A percentile compares a stretch with the other conserved stretches of the same genome.
Evolutionary conservation across 2,329 filamentous ascomycete genomes (phyloP).

Genomic region (Zalaria obscura): DNA sequence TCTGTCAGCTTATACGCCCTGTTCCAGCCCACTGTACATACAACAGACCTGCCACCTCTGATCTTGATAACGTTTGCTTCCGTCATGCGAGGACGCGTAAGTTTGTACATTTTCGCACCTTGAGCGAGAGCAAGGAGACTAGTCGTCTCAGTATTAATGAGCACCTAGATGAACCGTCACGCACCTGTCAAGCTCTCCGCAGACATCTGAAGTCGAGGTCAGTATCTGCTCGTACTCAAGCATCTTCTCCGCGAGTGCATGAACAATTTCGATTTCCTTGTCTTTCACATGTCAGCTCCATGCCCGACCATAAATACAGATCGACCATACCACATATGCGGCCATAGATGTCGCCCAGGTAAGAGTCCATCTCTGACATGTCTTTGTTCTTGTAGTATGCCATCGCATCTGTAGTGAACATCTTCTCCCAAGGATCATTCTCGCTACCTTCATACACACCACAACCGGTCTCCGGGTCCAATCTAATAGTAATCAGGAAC

Average conservation of each 20-base stretch:
- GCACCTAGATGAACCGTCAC: neutral
- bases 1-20: conserved; percentile 3
- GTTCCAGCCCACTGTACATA: too few relatives aligned
- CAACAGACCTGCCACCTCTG: conserved; percentile 51
- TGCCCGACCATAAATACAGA: neutral
- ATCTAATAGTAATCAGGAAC: conserved; percentile 64
- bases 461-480: conserved; percentile 43
- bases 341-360: conserved; percentile 74
- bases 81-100: conserved; percentile 56
- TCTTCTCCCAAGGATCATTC: conserved; percentile 57
- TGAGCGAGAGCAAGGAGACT: conserved; percentile 67
- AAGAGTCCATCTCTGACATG: conserved; percentile 67
- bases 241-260: conserved; percentile 57
- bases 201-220: conserved; percentile 56
- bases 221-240: conserved; percentile 56
- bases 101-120: conserved; percentile 61
- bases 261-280: conserved; percentile 76
- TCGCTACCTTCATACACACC: conserved; percentile 48
- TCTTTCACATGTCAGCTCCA: conserved; percentile 33
- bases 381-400: conserved; percentile 77
- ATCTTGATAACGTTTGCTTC: conserved; percentile 58
- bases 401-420: conserved; percentile 54
- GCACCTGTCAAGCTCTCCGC: conserved; percentile 67
- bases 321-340: conserved; percentile 60
- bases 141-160: conserved; percentile 9